These are phyloP conservation scores for Taxillus chinensis DNA, from an alignment of 164 flowering plant genomes.

Conservation along the genomic window DNA sequence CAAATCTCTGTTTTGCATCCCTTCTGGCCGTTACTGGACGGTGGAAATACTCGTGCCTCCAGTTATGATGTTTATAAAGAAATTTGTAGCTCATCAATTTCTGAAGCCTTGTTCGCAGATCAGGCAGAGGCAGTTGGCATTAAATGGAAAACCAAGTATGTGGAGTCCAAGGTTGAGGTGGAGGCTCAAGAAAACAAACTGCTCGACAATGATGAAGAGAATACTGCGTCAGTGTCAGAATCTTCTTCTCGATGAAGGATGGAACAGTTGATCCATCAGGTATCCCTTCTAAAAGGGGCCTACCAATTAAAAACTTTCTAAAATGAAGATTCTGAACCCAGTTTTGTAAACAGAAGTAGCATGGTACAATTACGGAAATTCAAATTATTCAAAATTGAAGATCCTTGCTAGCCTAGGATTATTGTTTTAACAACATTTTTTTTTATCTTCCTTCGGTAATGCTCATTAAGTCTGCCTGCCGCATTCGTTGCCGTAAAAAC, in stretches of 20 bases:
- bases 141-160: conserved; percentile 22
- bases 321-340: not conserved
- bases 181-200: conserved; percentile 5
- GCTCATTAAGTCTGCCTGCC: no score
- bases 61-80: conserved; percentile 62
- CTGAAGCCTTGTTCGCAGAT: conserved; percentile 56
- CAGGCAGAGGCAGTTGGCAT: conserved; percentile 63
- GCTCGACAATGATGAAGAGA: not conserved
- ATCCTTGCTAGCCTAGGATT: no score
- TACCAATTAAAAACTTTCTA: no score
- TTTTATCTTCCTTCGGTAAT: no score
- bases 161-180: conserved; percentile 9
- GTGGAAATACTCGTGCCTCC: conserved; percentile 55
- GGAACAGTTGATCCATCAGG: conserved; percentile 3
- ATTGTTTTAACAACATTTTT: no score
- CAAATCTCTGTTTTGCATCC: conserved; percentile 69
- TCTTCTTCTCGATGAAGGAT: conserved; percentile 5
- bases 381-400: no score
- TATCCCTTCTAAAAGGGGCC: conserved; percentile 1
- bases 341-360: not conserved
- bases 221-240: conserved; percentile 3
- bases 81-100: conserved; percentile 58
- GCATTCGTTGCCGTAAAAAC: no score
- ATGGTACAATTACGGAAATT: no score
- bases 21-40: conserved; percentile 52